Evolutionary conservation across 2,329 filamentous ascomycete species (phyloP).

Genomic region (Fusarium albosuccineum): DNA sequence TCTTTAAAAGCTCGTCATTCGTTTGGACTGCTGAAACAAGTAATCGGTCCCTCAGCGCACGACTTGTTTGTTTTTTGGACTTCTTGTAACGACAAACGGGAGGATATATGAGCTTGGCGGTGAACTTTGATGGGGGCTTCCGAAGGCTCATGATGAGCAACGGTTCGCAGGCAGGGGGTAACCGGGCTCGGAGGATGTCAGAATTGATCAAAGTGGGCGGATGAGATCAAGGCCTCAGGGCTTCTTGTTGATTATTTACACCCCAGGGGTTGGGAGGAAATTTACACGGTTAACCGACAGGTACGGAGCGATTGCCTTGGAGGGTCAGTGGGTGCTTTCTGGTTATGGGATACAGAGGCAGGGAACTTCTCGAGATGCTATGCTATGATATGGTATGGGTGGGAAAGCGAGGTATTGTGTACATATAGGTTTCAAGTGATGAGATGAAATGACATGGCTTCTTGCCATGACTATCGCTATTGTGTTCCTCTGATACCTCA

Average conservation of each 20-base stretch:
- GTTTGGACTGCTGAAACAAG: constrained; percentile 10
- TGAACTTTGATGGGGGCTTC: neutral
- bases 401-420: constrained; percentile 13
- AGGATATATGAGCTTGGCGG: neutral
- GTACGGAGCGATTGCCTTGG: neutral
- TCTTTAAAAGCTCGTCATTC: constrained; percentile 13
- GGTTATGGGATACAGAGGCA: constrained; percentile 17
- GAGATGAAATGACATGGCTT: constrained; percentile 5
- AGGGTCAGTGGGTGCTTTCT: constrained; percentile 22
- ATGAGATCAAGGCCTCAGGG: neutral
- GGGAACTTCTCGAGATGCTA: neutral
- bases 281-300: neutral
- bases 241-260: constrained; percentile 7
- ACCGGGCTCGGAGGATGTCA: neutral
- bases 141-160: neutral
- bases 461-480: neutral
- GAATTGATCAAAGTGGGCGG: neutral
- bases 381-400: constrained; percentile 3
- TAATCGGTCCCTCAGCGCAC: constrained; percentile 8
- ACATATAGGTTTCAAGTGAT: constrained; percentile 20
- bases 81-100: neutral
- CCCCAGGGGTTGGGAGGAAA: neutral
- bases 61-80: constrained; percentile 6
- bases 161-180: neutral
- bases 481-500: neutral